Conservation (phyloP, 2,329 filamentous ascomycete species). For the Xylariaceae sp. region DNA sequence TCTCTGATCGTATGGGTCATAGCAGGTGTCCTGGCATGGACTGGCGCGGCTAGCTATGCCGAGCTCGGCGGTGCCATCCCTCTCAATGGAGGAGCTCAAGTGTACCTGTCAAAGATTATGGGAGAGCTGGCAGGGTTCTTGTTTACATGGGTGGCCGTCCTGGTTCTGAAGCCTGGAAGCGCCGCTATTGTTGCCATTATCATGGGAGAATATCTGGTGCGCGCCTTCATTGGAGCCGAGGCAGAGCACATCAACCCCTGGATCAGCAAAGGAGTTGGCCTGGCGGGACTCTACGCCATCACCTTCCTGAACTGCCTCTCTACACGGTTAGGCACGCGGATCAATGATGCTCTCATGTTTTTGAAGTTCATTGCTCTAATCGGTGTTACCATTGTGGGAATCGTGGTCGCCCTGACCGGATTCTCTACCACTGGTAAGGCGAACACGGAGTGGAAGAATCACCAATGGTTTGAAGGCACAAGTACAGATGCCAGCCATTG, state of each 20-base stretch:
- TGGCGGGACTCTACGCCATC: slow-evolving; percentile 68
- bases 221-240: slow-evolving; percentile 80
- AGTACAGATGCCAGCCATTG: slow-evolving; percentile 74
- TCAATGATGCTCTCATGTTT: slow-evolving; percentile 94
- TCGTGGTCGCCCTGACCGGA: slow-evolving; percentile 84
- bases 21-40: slow-evolving; percentile 92
- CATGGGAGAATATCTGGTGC: slow-evolving; percentile 94
- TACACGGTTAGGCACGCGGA: slow-evolving; percentile 77
- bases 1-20: slow-evolving; percentile 87
- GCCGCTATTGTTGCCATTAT: slow-evolving; percentile 95
- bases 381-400: slow-evolving; percentile 78
- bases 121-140: slow-evolving; percentile 89
- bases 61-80: slow-evolving; percentile 95
- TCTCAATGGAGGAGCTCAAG: slow-evolving; percentile 87
- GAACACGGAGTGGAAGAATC: slow-evolving; percentile 79
- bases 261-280: slow-evolving; percentile 84
- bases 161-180: slow-evolving; percentile 89
- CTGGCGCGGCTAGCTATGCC: slow-evolving; percentile 88
- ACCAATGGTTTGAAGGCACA: slow-evolving; percentile 84
- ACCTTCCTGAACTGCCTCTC: slow-evolving; percentile 87
- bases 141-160: slow-evolving; percentile 93
- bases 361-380: slow-evolving; percentile 89
- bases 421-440: slow-evolving; percentile 70
- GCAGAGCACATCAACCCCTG: slow-evolving; percentile 74
- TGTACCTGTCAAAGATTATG: slow-evolving; percentile 94